Percentiles rank a stretch among this genome's conserved stretches.
Conservation (phyloP, 495 filamentous ascomycete species). For the Neurospora sp. region DNA sequence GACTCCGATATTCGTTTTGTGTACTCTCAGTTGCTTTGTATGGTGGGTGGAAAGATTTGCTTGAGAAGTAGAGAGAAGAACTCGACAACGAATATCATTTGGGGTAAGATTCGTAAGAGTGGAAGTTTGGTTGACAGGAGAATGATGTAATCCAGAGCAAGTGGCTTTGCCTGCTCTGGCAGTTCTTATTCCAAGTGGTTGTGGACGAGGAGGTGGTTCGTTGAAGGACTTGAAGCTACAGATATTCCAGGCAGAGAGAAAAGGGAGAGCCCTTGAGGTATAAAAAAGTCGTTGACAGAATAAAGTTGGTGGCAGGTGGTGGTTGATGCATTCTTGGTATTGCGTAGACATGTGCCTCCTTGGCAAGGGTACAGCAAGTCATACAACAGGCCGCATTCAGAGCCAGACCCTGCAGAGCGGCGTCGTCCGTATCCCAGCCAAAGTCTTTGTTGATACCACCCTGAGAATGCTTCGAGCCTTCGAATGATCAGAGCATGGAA, state of each 20-base stretch:
- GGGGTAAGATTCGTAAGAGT: background rate
- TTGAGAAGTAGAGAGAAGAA: slow-evolving; percentile 37
- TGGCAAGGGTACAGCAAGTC: background rate
- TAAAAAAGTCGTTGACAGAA: background rate
- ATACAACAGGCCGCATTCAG: background rate
- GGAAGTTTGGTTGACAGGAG: background rate
- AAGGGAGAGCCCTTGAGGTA: background rate
- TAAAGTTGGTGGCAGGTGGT: background rate
- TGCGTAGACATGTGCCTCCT: background rate
- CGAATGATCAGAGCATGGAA: background rate
- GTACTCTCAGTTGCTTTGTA: background rate
- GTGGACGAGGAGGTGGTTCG: background rate
- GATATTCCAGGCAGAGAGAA: background rate
- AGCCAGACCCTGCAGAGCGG: background rate
- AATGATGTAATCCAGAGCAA: background rate
- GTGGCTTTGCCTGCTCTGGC: background rate
- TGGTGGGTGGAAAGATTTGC: slow-evolving; percentile 12
- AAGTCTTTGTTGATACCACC: background rate
- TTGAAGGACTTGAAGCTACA: background rate
- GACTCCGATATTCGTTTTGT: background rate
- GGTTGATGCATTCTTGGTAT: background rate
- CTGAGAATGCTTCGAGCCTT: background rate
- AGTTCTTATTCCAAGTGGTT: background rate
- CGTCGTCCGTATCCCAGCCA: too few relatives aligned
- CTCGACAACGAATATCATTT: slow-evolving; percentile 30